Conservation (phyloP, 2,329 filamentous ascomycete species). For the Aspergillus caelatus region DNA sequence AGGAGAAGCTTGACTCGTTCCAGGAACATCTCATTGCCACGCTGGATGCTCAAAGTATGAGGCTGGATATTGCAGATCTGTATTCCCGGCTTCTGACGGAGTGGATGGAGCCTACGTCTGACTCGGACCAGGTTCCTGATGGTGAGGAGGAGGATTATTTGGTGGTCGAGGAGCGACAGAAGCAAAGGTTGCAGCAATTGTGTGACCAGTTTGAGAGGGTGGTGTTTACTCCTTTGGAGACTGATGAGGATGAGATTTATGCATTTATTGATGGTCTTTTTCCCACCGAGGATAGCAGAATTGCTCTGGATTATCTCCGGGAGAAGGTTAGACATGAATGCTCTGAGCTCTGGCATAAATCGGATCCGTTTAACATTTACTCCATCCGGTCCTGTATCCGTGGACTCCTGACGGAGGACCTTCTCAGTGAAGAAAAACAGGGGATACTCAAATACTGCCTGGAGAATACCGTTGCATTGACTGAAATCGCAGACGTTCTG, state of each 20-base stretch:
- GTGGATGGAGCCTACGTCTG: constrained; percentile 36
- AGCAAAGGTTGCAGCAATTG: constrained; percentile 39
- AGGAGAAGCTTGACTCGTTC: constrained; percentile 34
- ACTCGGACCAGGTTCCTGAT: constrained; percentile 3
- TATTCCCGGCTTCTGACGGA: constrained; percentile 44
- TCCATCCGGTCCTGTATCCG: constrained; percentile 40
- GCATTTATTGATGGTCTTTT: constrained; percentile 37
- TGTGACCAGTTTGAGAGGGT: constrained; percentile 44
- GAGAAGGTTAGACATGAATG: background rate
- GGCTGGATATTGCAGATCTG: constrained; percentile 30
- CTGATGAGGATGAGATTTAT: constrained; percentile 33
- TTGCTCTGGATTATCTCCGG: constrained; percentile 7
- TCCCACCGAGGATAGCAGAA: constrained; percentile 26
- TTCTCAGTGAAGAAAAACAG: constrained; percentile 49
- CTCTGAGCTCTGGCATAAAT: constrained; percentile 15
- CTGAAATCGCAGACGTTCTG: constrained; percentile 48
- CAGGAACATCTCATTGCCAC: constrained; percentile 34
- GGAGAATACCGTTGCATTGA: constrained; percentile 41
- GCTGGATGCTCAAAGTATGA: constrained; percentile 41
- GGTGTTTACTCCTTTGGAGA: constrained; percentile 43
- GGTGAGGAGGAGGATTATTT: constrained; percentile 32
- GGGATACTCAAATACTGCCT: constrained; percentile 44
- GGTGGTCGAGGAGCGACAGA: constrained; percentile 37
- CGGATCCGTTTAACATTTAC: constrained; percentile 35
- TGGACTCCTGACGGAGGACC: constrained; percentile 44